These are phyloP conservation scores for Aspergillus ustus DNA, from an alignment of 2,329 filamentous ascomycete species.

Conservation along the genomic window DNA sequence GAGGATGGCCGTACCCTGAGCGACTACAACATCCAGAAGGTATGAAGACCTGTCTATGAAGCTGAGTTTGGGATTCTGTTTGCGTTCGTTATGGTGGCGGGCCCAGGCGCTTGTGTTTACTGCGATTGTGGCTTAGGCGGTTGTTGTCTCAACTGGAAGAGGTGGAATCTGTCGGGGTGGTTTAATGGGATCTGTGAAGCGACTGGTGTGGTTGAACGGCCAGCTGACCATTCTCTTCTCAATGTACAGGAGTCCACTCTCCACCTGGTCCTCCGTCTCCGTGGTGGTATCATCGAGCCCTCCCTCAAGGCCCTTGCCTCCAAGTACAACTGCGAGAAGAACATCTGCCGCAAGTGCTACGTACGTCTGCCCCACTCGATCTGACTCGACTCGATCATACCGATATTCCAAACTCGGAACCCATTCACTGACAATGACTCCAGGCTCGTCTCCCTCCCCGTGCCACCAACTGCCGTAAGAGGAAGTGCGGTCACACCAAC, in stretches of 20 bases:
- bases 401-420: not conserved
- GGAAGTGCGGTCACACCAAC: conserved; percentile 99
- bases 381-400: not conserved
- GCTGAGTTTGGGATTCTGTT: not conserved
- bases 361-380: conserved; percentile 59
- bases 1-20: conserved; percentile 96
- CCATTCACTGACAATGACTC: not conserved
- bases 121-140: not conserved
- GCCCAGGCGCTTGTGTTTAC: not conserved
- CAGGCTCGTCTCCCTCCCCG: conserved; percentile 86
- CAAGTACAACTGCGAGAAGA: conserved; percentile 99
- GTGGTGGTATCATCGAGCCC: conserved; percentile 99
- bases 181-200: conserved; percentile 4
- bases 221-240: conserved; percentile 38
- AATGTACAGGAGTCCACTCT: conserved; percentile 85
- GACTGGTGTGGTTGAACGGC: conserved; percentile 10
- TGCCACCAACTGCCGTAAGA: conserved; percentile 99
- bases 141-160: not conserved
- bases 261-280: conserved; percentile 96
- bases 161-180: conserved; percentile 11
- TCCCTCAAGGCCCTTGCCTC: conserved; percentile 97
- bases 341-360: conserved; percentile 99
- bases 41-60: conserved; percentile 50
- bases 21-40: conserved; percentile 99
- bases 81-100: not conserved